Evolutionary conservation across 345 rosid genomes (phyloP).

Genomic region (Pelargonium nanum): DNA sequence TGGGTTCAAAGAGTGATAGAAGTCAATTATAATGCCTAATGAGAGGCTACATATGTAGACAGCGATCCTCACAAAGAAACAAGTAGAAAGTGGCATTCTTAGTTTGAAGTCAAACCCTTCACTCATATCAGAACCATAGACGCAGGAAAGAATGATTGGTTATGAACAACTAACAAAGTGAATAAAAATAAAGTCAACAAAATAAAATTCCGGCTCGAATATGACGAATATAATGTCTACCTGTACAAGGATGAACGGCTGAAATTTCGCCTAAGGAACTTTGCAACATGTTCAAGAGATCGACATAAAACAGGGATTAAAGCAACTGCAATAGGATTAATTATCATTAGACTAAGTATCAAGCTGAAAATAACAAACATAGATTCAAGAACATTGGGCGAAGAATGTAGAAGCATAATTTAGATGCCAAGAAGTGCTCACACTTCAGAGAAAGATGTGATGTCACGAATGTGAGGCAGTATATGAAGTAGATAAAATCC

Average conservation of each 20-base stretch:
- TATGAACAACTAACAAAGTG: background rate
- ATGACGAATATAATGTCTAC: constrained; percentile 19
- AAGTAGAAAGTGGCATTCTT: too few species aligned
- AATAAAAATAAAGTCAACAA: background rate
- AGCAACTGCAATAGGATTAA: constrained; percentile 50
- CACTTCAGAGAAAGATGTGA: constrained; percentile 85
- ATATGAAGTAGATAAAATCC: constrained; percentile 87
- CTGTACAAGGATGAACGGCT: constrained; percentile 74
- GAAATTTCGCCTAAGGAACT: constrained; percentile 79
- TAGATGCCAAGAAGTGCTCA: constrained; percentile 27
- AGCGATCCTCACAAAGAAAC: too few species aligned
- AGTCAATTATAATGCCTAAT: too few species aligned
- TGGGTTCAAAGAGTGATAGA: too few species aligned
- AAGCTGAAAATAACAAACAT: background rate
- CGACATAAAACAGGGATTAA: constrained; percentile 84
- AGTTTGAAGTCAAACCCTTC: too few species aligned
- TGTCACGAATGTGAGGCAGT: constrained; percentile 78
- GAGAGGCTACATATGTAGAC: too few species aligned
- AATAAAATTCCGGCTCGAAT: too few species aligned
- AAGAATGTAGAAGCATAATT: background rate
- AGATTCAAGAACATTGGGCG: background rate
- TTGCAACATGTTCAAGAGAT: constrained; percentile 66
- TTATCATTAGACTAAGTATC: constrained; percentile 3
- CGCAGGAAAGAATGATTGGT: too few species aligned
- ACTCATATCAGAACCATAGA: too few species aligned